Conservation (phyloP, 495 filamentous ascomycete genomes). For the Pseudevernia furfuracea region DNA sequence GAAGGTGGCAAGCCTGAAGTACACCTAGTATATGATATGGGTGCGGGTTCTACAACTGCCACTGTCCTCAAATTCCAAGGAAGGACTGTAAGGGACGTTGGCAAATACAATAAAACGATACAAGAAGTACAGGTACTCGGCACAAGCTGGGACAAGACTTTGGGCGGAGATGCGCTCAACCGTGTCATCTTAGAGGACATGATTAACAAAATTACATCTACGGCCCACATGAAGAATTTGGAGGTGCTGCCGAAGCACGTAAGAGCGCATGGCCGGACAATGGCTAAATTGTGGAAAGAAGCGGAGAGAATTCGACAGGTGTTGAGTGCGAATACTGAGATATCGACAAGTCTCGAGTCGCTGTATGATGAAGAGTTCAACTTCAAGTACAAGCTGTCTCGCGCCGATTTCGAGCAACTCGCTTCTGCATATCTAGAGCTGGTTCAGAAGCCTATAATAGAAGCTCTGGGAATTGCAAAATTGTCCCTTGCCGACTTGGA, state of each 20-base stretch:
- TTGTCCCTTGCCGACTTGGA: constrained; percentile 71
- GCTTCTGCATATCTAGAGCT: constrained; percentile 59
- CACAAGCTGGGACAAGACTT: constrained; percentile 75
- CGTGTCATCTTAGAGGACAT: constrained; percentile 81
- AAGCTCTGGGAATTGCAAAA: constrained; percentile 65
- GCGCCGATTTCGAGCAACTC: constrained; percentile 74
- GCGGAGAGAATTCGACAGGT: constrained; percentile 82
- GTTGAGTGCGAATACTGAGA: constrained; percentile 86
- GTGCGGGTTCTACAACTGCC: constrained; percentile 94
- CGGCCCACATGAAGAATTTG: constrained; percentile 59
- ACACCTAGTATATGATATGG: constrained; percentile 96
- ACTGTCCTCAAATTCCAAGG: constrained; percentile 86
- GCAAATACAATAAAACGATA: constrained; percentile 90
- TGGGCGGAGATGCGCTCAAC: constrained; percentile 88
- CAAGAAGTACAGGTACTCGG: constrained; percentile 88
- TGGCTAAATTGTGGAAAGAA: constrained; percentile 85
- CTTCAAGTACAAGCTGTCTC: constrained; percentile 85
- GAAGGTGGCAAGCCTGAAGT: constrained; percentile 84
- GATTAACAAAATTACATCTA: constrained; percentile 65
- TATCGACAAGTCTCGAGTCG: constrained; percentile 70
- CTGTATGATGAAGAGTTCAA: constrained; percentile 79
- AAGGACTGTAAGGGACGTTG: constrained; percentile 81
- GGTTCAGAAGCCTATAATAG: constrained; percentile 60
- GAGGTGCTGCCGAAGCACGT: constrained; percentile 53
- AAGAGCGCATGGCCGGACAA: constrained; percentile 69